Evolutionary conservation across 345 rosid species (phyloP), one percentile per base, ranked within the genome.

Genomic region (Eucalyptus curtisii): DNA sequence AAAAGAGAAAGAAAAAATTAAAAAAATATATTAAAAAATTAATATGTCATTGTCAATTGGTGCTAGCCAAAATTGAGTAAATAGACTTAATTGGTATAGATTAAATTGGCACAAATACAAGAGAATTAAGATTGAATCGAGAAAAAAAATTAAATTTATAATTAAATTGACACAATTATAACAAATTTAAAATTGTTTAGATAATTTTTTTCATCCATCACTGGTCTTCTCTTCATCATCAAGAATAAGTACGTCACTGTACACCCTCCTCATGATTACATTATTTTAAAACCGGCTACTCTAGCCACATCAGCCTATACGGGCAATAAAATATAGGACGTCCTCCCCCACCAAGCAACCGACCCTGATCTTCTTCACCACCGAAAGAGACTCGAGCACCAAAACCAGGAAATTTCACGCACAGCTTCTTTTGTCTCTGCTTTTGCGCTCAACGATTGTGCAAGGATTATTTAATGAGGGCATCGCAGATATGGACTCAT

Each of bases 31-130:
- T 0, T 10, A 45, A 50, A 17, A 50, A 50, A 7, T 50, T 50
- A 4, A 7, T 9, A 50, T 8, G 2, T 50, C 22, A 7, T 9
- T 1, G 19, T 50, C 17, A 2, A 3, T 2, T 1, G 1, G 4
- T 0, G 2, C 0, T 1, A 0, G 4, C 8, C 20, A 52, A 52
- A 52, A 52, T 52, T 52, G 10, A 52, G 24, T 4, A 19, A 0
- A 52, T 1, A 52, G 0, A 52, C 55, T 52, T 19, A 19, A 52
- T 52, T 19, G 0, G 8, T 8, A 44, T 8, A 44, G 47, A 44
- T 8, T 44, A 44, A 44, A 44, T 44, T 44, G 9, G 2, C 4
- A 52, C 7, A 17, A 19, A 19, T 19, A 52, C 0, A 52, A 52
- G 0, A 52, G 0, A 52, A 52, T 52, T 19, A 19, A 52, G 0